Conservation (phyloP, 129 eudicot genomes). For the Tagetes patula region DNA sequence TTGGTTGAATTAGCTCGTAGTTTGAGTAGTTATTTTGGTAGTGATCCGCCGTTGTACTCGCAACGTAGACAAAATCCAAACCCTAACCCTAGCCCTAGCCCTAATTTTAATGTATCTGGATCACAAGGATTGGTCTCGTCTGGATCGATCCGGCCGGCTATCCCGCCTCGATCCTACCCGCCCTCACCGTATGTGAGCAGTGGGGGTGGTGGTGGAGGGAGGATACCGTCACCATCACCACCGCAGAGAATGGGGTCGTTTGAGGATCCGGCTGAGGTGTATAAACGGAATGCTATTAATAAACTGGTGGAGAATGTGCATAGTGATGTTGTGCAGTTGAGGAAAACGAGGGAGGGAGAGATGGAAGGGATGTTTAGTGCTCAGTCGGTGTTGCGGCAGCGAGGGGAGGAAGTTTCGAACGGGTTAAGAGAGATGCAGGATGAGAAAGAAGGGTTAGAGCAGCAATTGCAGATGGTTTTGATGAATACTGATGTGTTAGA, state of each 20-base stretch:
- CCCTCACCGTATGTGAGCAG: slow-evolving; percentile 54
- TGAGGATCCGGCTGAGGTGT: slow-evolving; percentile 67
- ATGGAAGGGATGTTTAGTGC: slow-evolving; percentile 67
- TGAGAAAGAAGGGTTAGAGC: slow-evolving; percentile 76
- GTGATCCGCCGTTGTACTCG: slow-evolving; percentile 81
- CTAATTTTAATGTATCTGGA: slow-evolving; percentile 18
- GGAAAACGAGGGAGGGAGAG: slow-evolving; percentile 68
- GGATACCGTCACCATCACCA: slow-evolving; percentile 35
- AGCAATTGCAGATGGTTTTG: slow-evolving; percentile 74
- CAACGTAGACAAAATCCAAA: slow-evolving; percentile 48
- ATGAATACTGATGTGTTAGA: slow-evolving; percentile 66
- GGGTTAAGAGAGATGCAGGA: slow-evolving; percentile 75
- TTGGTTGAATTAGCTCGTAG: slow-evolving; percentile 28
- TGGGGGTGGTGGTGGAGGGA: slow-evolving; percentile 27
- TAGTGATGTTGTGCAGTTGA: slow-evolving; percentile 49
- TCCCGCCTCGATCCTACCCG: slow-evolving; percentile 58
- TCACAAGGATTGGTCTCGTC: slow-evolving; percentile 11
- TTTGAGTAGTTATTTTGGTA: slow-evolving; percentile 38
- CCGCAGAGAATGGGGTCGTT: slow-evolving; percentile 29
- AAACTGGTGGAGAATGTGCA: slow-evolving; percentile 62
- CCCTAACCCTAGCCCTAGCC: slow-evolving; percentile 18
- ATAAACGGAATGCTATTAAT: slow-evolving; percentile 53
- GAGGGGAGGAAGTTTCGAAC: slow-evolving; percentile 46
- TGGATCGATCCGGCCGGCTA: slow-evolving; percentile 44
- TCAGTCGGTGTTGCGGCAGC: slow-evolving; percentile 55